Percentiles rank a stretch among this genome's conserved stretches.
Conservation (phyloP, 768 basidiomycete species). For the Stropharia rugosoannulata region DNA sequence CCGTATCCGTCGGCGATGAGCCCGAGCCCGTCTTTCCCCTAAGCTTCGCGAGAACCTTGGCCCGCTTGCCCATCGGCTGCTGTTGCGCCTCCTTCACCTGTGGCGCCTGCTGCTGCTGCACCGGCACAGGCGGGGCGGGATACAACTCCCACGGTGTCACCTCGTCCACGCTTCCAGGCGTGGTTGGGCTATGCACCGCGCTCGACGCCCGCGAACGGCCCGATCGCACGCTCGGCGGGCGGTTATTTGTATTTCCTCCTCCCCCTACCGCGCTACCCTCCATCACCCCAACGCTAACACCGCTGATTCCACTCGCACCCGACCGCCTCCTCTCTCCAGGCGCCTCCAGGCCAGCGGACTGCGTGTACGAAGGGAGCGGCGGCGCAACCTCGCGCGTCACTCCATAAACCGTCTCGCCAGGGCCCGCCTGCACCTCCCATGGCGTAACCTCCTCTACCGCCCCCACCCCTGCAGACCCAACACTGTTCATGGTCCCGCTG, state of each 20-base stretch:
- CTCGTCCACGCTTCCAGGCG: conserved; percentile 17
- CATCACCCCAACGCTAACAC: not conserved
- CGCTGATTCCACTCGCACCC: too few relatives aligned
- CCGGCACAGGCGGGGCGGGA: conserved; percentile 4
- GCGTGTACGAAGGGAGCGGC: not conserved
- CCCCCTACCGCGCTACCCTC: not conserved
- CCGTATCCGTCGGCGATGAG: too few relatives aligned
- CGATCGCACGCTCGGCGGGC: conserved; percentile 4
- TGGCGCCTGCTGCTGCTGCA: not conserved
- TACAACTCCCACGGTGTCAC: conserved; percentile 19
- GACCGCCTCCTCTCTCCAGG: not conserved
- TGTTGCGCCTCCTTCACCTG: too few relatives aligned
- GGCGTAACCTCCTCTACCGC: conserved; percentile 20
- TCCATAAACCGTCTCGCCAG: not conserved
- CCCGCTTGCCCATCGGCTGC: too few relatives aligned
- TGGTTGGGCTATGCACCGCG: conserved; percentile 5
- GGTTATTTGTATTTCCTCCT: not conserved
- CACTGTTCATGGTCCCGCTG: not conserved
- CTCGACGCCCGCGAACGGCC: conserved; percentile 7
- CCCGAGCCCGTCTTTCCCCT: not conserved
- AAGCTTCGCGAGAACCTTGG: not conserved
- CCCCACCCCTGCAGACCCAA: not conserved
- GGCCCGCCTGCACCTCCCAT: conserved; percentile 10
- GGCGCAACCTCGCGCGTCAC: conserved; percentile 2
- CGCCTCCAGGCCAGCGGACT: not conserved